Evolutionary conservation across 202 grass and related monocot genomes (phyloP).

Genomic region (Brachypodium distachyon): DNA sequence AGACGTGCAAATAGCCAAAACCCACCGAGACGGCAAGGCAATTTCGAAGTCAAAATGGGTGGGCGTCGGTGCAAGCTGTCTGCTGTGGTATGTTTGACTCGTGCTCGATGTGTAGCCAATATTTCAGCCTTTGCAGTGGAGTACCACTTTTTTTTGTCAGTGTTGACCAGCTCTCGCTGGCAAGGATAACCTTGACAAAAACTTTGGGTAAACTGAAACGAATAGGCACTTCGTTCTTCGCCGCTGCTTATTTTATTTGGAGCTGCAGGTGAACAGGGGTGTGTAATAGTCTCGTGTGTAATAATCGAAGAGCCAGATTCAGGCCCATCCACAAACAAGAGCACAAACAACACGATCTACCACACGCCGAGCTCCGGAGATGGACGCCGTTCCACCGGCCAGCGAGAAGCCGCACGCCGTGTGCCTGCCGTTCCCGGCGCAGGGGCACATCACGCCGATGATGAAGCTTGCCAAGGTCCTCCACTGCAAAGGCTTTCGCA

Average conservation of each 20-base stretch:
- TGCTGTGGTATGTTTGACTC: too few relatives aligned
- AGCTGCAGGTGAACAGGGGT: too few relatives aligned
- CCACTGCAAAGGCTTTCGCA: constrained; percentile 25
- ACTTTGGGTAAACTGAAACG: too few relatives aligned
- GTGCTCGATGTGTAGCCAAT: too few relatives aligned
- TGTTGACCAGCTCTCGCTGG: too few relatives aligned
- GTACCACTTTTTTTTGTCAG: too few relatives aligned
- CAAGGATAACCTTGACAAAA: too few relatives aligned
- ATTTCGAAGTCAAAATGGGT: background rate
- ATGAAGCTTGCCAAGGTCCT: constrained; percentile 49
- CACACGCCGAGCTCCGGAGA: background rate
- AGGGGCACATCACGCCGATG: constrained; percentile 55
- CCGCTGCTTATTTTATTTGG: too few relatives aligned
- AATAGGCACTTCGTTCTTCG: too few relatives aligned
- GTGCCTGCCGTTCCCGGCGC: constrained; percentile 39
- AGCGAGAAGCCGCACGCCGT: constrained; percentile 35
- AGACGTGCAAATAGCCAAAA: background rate
- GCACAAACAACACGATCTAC: background rate
- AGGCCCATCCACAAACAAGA: background rate
- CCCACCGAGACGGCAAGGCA: background rate
- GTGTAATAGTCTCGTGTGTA: too few relatives aligned
- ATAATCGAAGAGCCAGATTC: background rate
- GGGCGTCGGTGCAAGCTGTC: background rate
- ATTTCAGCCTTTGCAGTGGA: too few relatives aligned
- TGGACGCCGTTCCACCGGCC: background rate